These are phyloP conservation scores for Emergomyces africanus DNA, from an alignment of 2,329 filamentous ascomycete genomes.

Conservation along the genomic window DNA sequence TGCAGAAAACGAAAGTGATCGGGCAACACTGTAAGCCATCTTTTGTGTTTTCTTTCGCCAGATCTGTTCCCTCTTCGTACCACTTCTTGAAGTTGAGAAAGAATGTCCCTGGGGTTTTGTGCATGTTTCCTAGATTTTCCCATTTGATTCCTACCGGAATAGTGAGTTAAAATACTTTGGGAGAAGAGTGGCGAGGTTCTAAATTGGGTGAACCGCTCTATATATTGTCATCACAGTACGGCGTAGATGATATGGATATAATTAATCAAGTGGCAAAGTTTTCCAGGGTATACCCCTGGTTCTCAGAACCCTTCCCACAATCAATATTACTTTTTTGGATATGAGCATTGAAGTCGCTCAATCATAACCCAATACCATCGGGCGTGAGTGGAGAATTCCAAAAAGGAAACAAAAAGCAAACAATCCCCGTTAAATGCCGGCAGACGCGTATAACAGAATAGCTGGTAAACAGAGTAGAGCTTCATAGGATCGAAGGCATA, in stretches of 20 bases:
- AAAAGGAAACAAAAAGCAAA: background rate
- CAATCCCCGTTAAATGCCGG: background rate
- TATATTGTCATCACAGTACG: background rate
- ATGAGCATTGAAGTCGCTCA: background rate
- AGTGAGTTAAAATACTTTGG: background rate
- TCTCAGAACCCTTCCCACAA: background rate
- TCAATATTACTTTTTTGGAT: background rate
- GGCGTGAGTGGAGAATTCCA: background rate
- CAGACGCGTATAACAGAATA: background rate
- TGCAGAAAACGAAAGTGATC: constrained; percentile 7
- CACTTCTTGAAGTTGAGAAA: background rate
- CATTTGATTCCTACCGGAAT: background rate
- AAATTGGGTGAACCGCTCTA: background rate
- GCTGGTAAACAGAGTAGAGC: background rate
- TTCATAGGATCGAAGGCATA: background rate
- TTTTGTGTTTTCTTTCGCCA: background rate
- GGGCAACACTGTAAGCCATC: background rate
- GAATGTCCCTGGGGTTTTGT: background rate
- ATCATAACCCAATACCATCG: background rate
- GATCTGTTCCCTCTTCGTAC: background rate
- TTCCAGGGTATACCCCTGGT: background rate
- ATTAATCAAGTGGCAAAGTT: background rate
- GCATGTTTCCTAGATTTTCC: background rate
- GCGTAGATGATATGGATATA: background rate
- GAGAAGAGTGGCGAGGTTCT: background rate